A percentile compares a stretch with the other conserved stretches of the same genome.
These are phyloP conservation scores for Fusarium fracticaudum DNA, from an alignment of 2,329 filamentous ascomycete species.

Conservation along the genomic window DNA sequence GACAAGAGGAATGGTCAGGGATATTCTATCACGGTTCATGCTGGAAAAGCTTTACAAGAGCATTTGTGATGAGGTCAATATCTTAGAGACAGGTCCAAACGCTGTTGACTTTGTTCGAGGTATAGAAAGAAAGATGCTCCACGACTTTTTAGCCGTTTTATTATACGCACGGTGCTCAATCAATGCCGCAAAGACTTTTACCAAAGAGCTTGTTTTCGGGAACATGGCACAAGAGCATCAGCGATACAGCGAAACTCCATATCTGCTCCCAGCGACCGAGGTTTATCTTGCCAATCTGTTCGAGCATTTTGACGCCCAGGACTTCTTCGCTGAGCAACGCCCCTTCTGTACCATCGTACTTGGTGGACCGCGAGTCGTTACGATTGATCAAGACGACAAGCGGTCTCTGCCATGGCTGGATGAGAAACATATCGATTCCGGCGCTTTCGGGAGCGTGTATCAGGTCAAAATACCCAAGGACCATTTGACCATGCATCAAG, in stretches of 20 bases:
- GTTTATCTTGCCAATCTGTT: rapidly evolving
- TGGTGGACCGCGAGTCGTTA: neutral
- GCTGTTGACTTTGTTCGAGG: neutral
- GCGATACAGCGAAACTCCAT: neutral
- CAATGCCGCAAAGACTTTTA: neutral
- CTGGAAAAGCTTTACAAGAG: rapidly evolving
- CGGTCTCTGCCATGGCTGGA: neutral
- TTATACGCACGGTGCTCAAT: neutral
- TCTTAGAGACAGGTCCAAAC: neutral
- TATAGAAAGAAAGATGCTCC: neutral
- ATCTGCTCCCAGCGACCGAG: neutral
- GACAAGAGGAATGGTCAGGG: neutral
- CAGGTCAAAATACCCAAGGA: neutral
- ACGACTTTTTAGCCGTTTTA: neutral
- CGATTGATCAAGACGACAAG: neutral
- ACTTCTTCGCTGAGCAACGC: neutral
- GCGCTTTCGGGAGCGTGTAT: neutral
- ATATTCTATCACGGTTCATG: neutral
- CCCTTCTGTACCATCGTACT: neutral
- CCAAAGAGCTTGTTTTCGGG: neutral
- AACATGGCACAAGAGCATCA: neutral
- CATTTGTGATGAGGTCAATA: neutral
- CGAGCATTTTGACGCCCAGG: neutral
- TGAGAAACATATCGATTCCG: neutral
- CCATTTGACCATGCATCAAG: neutral